Base-by-base conservation (phyloP, 805 yeast genomes). In the Saccharomycopsis vini region DNA sequence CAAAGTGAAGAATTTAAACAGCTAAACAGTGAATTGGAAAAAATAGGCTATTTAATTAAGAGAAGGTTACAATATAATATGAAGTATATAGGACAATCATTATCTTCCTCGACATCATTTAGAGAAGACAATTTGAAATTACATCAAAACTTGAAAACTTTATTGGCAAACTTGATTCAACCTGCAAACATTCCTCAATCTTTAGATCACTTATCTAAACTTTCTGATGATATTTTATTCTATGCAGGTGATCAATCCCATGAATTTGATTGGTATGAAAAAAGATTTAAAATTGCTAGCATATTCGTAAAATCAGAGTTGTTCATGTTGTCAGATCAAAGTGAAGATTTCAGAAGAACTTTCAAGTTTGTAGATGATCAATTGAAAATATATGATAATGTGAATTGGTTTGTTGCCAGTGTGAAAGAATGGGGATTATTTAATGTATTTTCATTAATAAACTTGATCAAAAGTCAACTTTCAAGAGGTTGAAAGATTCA, bases 241-340 rank as follows among this genome's bases (percentile, higher is more conserved):
- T 77, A 75, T 53, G 78, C 95, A 0, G 92, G 89, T 9, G 97
- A 89, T 57, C 56, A 61, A 42, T 73, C 92, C 18, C 53, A 64
- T 16, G 95, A 87, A 60, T 79, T 83, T 58, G 81, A 86, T 3
- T 90, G 98, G 98, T 90, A 90, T 61, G 68, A 94, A n/a, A 84
- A 88, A 57, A 69, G 98, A 51, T 64, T 81, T 13, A 72, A 83
- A 6, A 58, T 90, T 13, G 72, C 84, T 20, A 69, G 82, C 2
- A 72, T 82, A 2, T 86, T 84, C 59, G 82, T 83, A 2, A 74
- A 81, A 31, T 65, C 82, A 32, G 97, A 90, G 60, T 63, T 86
- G 49, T 86, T 75, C 64, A 82, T 81, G 92, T 66, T 85, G 36
- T 80, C 73, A 52, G 97, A 90, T 60, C 67, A 66, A 19, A 78